These are phyloP conservation scores for Ogataea paradorogensis DNA, from an alignment of 805 yeast species.

Conservation along the genomic window DNA sequence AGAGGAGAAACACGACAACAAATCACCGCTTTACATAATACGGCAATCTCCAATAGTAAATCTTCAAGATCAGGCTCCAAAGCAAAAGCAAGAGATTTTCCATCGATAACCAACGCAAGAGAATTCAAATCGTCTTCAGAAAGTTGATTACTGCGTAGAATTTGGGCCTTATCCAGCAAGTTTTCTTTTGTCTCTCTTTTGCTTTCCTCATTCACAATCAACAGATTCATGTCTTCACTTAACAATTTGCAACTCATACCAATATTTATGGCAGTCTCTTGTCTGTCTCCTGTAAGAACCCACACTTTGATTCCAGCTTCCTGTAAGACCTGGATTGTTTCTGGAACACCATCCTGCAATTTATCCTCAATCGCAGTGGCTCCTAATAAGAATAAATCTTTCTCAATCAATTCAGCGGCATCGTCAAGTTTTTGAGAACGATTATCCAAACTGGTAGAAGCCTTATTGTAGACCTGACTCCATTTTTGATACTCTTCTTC, in stretches of 20 bases:
- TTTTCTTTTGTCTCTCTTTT: slow-evolving; percentile 75
- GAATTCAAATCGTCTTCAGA: slow-evolving; percentile 70
- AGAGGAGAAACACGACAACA: slow-evolving; percentile 98
- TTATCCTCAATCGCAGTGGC: slow-evolving; percentile 99
- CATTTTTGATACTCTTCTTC: slow-evolving; percentile 75
- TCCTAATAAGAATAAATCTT: slow-evolving; percentile 75
- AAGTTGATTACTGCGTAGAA: slow-evolving; percentile 63
- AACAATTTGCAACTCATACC: slow-evolving; percentile 96
- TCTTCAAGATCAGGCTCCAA: slow-evolving; percentile 79
- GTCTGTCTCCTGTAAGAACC: slow-evolving; percentile 98
- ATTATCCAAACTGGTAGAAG: slow-evolving; percentile 76
- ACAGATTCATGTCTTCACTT: slow-evolving; percentile 92
- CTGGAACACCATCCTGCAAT: slow-evolving; percentile 97
- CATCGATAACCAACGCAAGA: slow-evolving; percentile 90
- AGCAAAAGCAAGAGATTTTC: slow-evolving; percentile 85
- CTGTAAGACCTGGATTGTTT: slow-evolving; percentile 90
- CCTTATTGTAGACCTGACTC: slow-evolving; percentile 65
- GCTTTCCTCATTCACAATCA: slow-evolving; percentile 83
- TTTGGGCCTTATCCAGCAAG: slow-evolving; percentile 69
- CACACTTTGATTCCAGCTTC: slow-evolving; percentile 96
- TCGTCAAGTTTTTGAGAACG: slow-evolving; percentile 76
- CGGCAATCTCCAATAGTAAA: slow-evolving; percentile 72
- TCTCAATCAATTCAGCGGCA: slow-evolving; percentile 87
- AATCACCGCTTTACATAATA: slow-evolving; percentile 89
- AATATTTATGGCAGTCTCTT: slow-evolving; percentile 96